Conservation (phyloP, 2,329 filamentous ascomycete genomes). For the Zasmidium angulare region DNA sequence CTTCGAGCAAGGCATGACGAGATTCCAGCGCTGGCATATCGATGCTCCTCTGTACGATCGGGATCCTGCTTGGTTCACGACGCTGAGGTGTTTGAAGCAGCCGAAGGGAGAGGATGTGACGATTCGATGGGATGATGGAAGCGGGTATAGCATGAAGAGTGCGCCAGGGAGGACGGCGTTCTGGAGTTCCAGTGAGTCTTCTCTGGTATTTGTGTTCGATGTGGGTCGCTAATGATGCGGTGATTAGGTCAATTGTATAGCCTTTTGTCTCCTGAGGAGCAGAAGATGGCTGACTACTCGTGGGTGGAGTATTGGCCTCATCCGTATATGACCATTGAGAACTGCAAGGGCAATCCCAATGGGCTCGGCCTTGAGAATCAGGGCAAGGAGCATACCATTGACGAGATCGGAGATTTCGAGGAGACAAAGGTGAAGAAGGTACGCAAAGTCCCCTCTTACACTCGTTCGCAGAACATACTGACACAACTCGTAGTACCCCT, state of each 20-base stretch:
- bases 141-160: conserved; percentile 63
- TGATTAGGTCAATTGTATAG: conserved; percentile 59
- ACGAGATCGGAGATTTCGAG: conserved; percentile 63
- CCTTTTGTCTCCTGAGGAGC: conserved; percentile 62
- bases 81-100: conserved; percentile 66
- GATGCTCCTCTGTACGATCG: conserved; percentile 72
- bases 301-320: conserved; percentile 72
- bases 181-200: conserved; percentile 50
- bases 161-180: conserved; percentile 75
- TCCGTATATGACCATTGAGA: conserved; percentile 76
- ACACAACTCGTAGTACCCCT: conserved; percentile 45
- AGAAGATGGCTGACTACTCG: conserved; percentile 64
- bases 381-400: conserved; percentile 57
- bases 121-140: conserved; percentile 70
- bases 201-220: neutral
- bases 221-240: neutral
- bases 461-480: neutral
- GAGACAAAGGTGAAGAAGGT: conserved; percentile 66
- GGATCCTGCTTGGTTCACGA: conserved; percentile 69
- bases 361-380: conserved; percentile 68
- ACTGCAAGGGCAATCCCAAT: conserved; percentile 63
- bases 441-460: neutral
- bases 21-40: conserved; percentile 75
- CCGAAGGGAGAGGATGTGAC: conserved; percentile 60
- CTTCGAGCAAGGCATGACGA: conserved; percentile 54